Base-by-base conservation (phyloP, 805 yeast genomes). In the Saccharomycopsis guyanensis region DNA sequence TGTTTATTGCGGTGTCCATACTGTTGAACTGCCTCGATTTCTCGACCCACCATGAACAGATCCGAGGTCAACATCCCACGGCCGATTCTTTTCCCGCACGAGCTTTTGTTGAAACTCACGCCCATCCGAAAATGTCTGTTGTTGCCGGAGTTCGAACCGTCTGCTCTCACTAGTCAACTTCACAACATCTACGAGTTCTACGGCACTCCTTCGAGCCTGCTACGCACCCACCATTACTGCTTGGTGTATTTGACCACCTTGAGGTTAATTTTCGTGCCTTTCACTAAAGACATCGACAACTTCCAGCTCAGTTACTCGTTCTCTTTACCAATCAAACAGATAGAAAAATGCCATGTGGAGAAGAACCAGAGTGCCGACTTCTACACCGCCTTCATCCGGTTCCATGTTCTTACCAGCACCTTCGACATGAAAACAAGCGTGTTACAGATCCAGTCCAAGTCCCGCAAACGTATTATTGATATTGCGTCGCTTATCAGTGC, bases 41-140 rank as follows among this genome's bases (percentile, higher is more conserved):
- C n/a, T n/a, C n/a, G n/a, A n/a, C n/a, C n/a, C n/a, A n/a, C n/a
- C n/a, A 20, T 38, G 31, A 20, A 19, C 23, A 25, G 20, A 4
- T 19, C 19, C n/a, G 25, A 20, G 16, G 27, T 43, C 34, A 41
- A 23, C 38, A 46, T 50, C n/a, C 54, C 54, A 2, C 45, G 39
- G 29, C 54, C 54, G 6, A 40, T 51, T n/a, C 29, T 51, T 15
- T 43, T 38, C 20, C 54, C 54, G 6, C 34, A 51, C 34, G 54
- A 51, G 43, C 47, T 51, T 15, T 25, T 49, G 12, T 42, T 51
- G 33, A 51, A 45, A 35, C 48, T 49, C 34, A 51, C 52, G 22
- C 54, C 54, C 12, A 34, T 51, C 18, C 39, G 50, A 31, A 35
- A 35, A 10, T 49, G 49, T 20, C 13, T 19, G 23, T 20, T 50